phyloP scores from a whole-genome alignment of 352 stramenopile species.

The Pythium diclinum region DNA sequence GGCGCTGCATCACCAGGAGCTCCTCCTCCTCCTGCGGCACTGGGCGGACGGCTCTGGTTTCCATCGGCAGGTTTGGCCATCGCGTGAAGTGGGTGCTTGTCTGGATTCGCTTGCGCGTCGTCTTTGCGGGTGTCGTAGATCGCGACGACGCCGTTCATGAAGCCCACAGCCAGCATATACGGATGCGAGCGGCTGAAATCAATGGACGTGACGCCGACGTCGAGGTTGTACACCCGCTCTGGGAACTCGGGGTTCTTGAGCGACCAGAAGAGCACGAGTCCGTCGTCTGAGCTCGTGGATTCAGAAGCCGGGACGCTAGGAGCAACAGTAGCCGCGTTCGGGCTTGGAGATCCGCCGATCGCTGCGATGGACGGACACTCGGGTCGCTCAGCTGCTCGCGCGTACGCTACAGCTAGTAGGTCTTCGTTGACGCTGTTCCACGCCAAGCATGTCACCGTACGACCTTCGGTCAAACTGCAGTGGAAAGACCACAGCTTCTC shows the following conservation, averaged over 20 bases:
- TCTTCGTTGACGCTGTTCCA: slow-evolving; percentile 89
- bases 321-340: neutral
- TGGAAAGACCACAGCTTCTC: slow-evolving; percentile 79
- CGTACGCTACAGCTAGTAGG: slow-evolving; percentile 89
- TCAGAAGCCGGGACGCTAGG: neutral
- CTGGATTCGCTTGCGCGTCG: slow-evolving; percentile 21
- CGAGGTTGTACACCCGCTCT: slow-evolving; percentile 82
- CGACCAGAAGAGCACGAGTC: slow-evolving; percentile 92
- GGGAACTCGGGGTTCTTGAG: slow-evolving; percentile 91
- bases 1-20: neutral
- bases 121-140: slow-evolving; percentile 90
- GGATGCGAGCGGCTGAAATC: slow-evolving; percentile 86
- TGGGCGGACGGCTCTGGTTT: slow-evolving; percentile 7
- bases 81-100: neutral
- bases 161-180: slow-evolving; percentile 89
- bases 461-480: slow-evolving; percentile 55
- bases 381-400: slow-evolving; percentile 20
- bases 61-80: slow-evolving; percentile 7
- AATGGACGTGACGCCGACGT: slow-evolving; percentile 81
- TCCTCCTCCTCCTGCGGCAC: slow-evolving; percentile 2
- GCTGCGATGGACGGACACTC: slow-evolving; percentile 14
- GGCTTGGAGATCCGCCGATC: slow-evolving; percentile 3
- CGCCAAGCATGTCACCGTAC: slow-evolving; percentile 68
- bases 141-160: slow-evolving; percentile 86
- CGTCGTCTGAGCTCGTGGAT: slow-evolving; percentile 21